A percentile compares a stretch with the other conserved stretches of the same genome.
Evolutionary conservation across 345 rosid genomes (phyloP).

Genomic region (Microcos paniculata): DNA sequence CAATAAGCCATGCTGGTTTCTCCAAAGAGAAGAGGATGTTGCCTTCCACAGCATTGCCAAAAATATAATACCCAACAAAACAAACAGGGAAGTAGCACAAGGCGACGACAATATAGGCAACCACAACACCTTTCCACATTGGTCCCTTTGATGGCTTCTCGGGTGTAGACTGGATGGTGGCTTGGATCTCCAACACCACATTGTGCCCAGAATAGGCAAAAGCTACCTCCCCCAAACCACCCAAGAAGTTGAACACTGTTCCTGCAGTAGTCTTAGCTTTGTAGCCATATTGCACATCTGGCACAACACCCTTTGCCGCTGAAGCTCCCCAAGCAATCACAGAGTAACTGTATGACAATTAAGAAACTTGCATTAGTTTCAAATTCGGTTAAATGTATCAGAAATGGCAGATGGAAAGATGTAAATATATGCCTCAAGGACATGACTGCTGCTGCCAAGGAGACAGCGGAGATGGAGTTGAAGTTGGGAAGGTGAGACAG

Average conservation of each 20-base stretch:
- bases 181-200: constrained; percentile 79
- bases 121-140: constrained; percentile 71
- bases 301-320: constrained; percentile 45
- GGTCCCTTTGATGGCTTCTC: constrained; percentile 77
- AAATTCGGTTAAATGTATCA: not conserved
- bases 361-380: too few relatives aligned
- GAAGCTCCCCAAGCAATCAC: constrained; percentile 79
- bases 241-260: constrained; percentile 57
- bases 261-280: constrained; percentile 37
- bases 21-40: constrained; percentile 55
- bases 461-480: constrained; percentile 72
- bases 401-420: not conserved
- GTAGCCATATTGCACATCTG: constrained; percentile 53
- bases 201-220: constrained; percentile 83
- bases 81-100: constrained; percentile 83
- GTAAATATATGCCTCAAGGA: constrained; percentile 63
- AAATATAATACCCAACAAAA: constrained; percentile 57
- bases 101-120: constrained; percentile 68
- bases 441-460: constrained; percentile 83
- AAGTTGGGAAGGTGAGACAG: constrained; percentile 87
- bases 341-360: constrained; percentile 50
- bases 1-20: constrained; percentile 73
- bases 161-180: constrained; percentile 76
- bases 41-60: constrained; percentile 51
- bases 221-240: constrained; percentile 64